Percentiles rank a stretch among this genome's conserved stretches.
phyloP scores from a whole-genome alignment of 495 filamentous ascomycete genomes.

The Hyphodiscus hymeniophilus region DNA sequence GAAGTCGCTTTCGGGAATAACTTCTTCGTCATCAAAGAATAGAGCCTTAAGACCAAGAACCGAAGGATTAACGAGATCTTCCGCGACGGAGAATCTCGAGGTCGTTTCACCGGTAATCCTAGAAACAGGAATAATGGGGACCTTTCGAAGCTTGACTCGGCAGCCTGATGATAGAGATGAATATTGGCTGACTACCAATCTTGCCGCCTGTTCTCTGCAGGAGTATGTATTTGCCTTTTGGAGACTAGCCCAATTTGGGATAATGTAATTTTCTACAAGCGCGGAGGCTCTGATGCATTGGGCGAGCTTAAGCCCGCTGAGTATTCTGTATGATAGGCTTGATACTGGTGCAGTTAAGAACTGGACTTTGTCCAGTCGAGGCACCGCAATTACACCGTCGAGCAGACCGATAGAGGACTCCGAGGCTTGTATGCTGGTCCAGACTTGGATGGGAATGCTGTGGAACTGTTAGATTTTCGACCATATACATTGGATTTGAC shows the following conservation, averaged over 20 bases:
- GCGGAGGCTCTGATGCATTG: not conserved
- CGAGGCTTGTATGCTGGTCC: constrained; percentile 7
- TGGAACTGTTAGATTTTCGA: not conserved
- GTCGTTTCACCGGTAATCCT: constrained; percentile 8
- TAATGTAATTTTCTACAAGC: constrained; percentile 9
- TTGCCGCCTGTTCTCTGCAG: constrained; percentile 16
- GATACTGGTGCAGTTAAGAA: constrained; percentile 5
- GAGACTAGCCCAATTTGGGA: constrained; percentile 11
- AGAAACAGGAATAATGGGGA: constrained; percentile 23
- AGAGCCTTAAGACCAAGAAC: constrained; percentile 12
- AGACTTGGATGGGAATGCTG: constrained; percentile 1
- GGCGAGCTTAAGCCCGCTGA: constrained; percentile 5
- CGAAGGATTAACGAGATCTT: constrained; percentile 11
- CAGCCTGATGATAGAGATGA: constrained; percentile 3
- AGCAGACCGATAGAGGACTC: constrained; percentile 5
- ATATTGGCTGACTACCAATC: constrained; percentile 16
- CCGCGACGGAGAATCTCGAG: constrained; percentile 8
- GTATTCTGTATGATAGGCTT: not conserved
- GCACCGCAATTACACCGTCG: constrained; percentile 5
- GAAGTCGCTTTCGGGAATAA: constrained; percentile 23
- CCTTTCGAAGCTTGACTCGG: constrained; percentile 12
- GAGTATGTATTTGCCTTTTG: not conserved
- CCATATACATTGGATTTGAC: not conserved
- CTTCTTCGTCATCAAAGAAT: constrained; percentile 26
- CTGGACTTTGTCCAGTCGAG: constrained; percentile 7